Evolutionary conservation across 2,329 filamentous ascomycete species (phyloP), one percentile per base, ranked within the genome.

Genomic region (Triangularia verruculosa): DNA sequence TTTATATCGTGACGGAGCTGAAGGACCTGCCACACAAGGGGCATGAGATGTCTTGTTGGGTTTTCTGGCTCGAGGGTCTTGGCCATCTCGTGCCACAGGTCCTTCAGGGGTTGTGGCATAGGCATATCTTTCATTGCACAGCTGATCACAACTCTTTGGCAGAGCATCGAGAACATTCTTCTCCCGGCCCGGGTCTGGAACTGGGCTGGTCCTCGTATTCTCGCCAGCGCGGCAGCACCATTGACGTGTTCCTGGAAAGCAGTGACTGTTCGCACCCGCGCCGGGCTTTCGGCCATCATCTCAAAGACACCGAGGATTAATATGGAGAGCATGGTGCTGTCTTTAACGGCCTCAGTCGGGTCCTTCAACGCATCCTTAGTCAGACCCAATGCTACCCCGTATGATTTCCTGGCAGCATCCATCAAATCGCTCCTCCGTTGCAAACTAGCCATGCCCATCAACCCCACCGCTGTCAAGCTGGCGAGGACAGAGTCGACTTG

Each of bases 291-390:
- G 11, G 81, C 79, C 64, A 85, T 76, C 68, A 81, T 82, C 71
- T 86, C 83, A 66, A 82, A 86, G 4, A 83, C 80, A 52, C 82
- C 79, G 5, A 86, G 76, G 54, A 86, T 80, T 55, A 86, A 76
- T 15, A 86, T 79, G 0, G 76, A 79, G 30, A 81, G 79, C 78
- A 86, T 80, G 0, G 83, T 86, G 51, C 77, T 81, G 66, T 81
- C 81, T 68, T 79, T 81, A 69, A 77, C 70, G 9, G 75, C 77
- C 61, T 80, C 76, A 13, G 65, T 68, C 0, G 82, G 78, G 59
- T 81, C 73, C 54, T 75, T 72, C n/a, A 86, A 75, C 1, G 83
- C 82, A 17, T 74, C 71, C 59, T 84, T 84, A 7, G 79, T 83
- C 56, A 83, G 70, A n/a, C 76, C 75, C 1, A 86, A 76, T 3